Conservation (phyloP, 148 eudicot genomes). For the Chenopodium album region DNA sequence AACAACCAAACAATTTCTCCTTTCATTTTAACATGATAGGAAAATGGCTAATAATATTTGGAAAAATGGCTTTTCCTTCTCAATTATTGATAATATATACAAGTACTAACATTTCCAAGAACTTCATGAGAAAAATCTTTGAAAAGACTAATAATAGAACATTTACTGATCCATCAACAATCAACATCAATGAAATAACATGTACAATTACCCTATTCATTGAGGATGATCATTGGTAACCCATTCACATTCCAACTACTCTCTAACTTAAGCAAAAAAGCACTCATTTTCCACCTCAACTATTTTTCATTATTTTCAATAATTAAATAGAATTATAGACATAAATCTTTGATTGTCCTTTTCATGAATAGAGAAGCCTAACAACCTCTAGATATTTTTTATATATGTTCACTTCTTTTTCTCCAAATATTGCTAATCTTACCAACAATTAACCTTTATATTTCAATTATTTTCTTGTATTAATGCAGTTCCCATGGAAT, state of each 20-base stretch:
- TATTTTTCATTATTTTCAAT: not conserved
- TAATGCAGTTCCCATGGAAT: not conserved
- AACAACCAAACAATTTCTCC: no score
- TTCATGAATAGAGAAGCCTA: not conserved
- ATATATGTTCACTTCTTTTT: not conserved
- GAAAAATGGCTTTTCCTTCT: no score
- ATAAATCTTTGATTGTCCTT: not conserved
- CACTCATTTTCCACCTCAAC: not conserved
- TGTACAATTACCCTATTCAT: not conserved
- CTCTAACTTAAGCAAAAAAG: not conserved
- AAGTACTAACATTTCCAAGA: not conserved
- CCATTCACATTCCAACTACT: constrained; percentile 5
- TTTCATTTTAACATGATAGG: no score
- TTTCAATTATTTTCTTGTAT: not conserved
- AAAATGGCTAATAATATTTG: no score
- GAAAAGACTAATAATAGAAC: not conserved
- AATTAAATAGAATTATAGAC: no score
- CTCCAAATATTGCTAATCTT: not conserved
- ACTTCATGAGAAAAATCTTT: not conserved
- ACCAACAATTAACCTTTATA: not conserved
- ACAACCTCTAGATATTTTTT: not conserved
- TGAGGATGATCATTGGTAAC: not conserved
- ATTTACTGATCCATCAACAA: not conserved
- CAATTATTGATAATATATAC: no score
- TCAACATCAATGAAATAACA: not conserved